These are phyloP conservation scores for Candida tallmaniae DNA, from an alignment of 805 yeast genomes.

Conservation along the genomic window DNA sequence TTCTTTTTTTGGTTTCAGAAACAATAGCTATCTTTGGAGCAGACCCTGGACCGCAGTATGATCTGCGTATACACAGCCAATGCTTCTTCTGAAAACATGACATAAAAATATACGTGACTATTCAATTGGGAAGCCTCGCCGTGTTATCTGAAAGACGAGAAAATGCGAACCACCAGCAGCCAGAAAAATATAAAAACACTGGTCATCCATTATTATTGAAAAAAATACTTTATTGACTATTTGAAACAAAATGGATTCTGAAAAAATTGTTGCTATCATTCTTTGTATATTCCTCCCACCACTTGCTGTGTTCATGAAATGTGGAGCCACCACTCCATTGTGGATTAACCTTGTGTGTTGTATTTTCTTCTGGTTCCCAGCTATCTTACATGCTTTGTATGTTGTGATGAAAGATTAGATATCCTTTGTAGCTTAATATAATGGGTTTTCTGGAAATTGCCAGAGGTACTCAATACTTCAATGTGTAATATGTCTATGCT, in stretches of 20 bases:
- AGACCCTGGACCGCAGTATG: too few species aligned
- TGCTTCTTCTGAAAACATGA: too few species aligned
- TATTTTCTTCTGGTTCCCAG: conserved; percentile 70
- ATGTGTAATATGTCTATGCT: too few species aligned
- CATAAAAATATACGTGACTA: too few species aligned
- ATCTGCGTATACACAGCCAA: too few species aligned
- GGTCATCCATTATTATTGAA: background rate
- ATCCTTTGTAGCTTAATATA: too few species aligned
- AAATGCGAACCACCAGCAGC: background rate
- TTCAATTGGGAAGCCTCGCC: background rate
- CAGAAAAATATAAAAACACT: background rate
- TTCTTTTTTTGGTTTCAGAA: conserved; percentile 13
- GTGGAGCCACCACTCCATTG: conserved; percentile 62
- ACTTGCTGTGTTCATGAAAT: conserved; percentile 66
- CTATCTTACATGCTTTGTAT: conserved; percentile 71
- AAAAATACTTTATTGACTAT: background rate
- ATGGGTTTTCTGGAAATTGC: too few species aligned
- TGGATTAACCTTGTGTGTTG: conserved; percentile 62
- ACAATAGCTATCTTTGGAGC: too few species aligned
- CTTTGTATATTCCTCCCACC: conserved; percentile 59
- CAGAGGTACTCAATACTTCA: too few species aligned
- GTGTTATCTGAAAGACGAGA: background rate
- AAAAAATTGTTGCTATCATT: conserved; percentile 38
- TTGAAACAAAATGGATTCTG: conserved; percentile 32
- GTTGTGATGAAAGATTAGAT: conserved; percentile 36